Conservation (phyloP, 768 basidiomycete species). For the Pulveroboletus ravenelii region DNA sequence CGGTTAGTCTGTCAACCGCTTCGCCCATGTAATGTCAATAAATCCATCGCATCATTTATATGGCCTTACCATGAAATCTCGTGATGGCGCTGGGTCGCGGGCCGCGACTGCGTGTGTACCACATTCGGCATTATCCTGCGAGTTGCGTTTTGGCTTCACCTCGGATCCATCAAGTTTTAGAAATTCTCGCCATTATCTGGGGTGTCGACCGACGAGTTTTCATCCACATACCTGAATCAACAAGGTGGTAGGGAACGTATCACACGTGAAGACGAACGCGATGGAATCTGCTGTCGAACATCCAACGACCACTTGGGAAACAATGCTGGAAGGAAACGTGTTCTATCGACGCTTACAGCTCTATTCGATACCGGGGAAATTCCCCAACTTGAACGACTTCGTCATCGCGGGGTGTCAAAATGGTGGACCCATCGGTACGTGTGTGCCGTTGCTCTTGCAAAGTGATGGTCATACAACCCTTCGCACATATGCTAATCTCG, state of each 20-base stretch:
- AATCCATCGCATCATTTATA: too few species aligned
- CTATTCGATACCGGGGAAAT: slow-evolving; percentile 76
- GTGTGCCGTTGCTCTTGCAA: background rate
- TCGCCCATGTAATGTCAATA: too few species aligned
- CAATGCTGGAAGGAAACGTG: slow-evolving; percentile 80
- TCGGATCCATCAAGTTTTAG: too few species aligned
- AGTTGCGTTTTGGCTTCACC: too few species aligned
- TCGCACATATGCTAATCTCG: background rate
- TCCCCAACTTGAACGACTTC: slow-evolving; percentile 76
- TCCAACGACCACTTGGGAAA: slow-evolving; percentile 82
- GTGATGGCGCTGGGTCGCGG: too few species aligned
- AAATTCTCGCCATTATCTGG: too few species aligned
- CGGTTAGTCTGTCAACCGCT: too few species aligned
- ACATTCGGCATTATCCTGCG: too few species aligned
- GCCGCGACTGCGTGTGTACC: too few species aligned
- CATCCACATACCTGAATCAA: background rate
- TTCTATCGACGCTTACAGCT: slow-evolving; percentile 86
- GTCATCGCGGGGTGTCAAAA: slow-evolving; percentile 75
- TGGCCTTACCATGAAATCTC: too few species aligned
- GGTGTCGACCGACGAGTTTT: background rate
- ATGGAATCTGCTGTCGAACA: slow-evolving; percentile 52
- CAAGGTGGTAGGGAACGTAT: background rate
- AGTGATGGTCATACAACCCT: background rate
- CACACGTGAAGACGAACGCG: background rate
- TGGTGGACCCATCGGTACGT: slow-evolving; percentile 84